Conservation (phyloP, 768 basidiomycete species). For the Suillus paluster region DNA sequence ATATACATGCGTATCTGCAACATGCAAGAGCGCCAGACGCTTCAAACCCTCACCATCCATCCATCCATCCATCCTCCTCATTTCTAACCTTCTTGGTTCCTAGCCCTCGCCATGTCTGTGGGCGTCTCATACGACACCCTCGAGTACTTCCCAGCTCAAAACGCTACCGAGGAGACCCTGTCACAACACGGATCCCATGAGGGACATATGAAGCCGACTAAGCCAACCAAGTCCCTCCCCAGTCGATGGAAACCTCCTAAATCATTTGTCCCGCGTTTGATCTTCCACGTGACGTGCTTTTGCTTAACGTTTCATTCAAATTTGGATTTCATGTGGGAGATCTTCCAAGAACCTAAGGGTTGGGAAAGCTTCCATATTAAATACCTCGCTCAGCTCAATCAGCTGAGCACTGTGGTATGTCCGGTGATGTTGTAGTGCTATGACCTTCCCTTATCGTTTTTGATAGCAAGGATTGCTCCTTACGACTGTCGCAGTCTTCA, state of each 20-base stretch:
- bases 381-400: conserved; percentile 1
- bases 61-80: no score
- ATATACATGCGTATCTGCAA: no score
- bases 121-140: not conserved
- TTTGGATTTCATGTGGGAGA: conserved; percentile 4
- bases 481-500: conserved; percentile 1
- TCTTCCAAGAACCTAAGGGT: not conserved
- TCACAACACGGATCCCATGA: not conserved
- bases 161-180: not conserved
- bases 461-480: conserved; percentile 5
- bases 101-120: not conserved
- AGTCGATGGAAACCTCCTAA: not conserved
- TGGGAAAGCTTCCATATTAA: not conserved
- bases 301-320: not conserved
- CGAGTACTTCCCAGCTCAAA: not conserved
- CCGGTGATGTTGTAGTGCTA: not conserved
- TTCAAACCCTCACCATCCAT: not conserved
- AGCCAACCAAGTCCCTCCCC: not conserved
- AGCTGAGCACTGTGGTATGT: not conserved
- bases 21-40: not conserved
- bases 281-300: not conserved
- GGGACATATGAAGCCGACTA: no score
- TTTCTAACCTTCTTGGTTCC: not conserved
- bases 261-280: not conserved
- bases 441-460: not conserved